Evolutionary conservation across 2,329 filamentous ascomycete genomes (phyloP).

Genomic region (Phaeoacremonium minimum): DNA sequence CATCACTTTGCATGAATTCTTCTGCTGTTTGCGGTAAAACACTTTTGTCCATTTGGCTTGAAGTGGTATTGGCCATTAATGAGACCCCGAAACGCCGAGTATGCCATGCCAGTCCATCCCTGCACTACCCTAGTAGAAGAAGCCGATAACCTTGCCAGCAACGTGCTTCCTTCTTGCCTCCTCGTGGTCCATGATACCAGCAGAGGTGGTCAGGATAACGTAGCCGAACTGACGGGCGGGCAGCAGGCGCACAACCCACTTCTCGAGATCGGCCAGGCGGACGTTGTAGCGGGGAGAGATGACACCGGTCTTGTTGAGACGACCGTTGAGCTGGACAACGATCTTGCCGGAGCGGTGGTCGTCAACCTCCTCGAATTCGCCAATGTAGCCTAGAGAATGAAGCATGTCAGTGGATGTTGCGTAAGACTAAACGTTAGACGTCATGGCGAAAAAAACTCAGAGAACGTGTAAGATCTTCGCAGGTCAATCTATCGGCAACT

Average conservation of each 20-base stretch:
- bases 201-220: slow-evolving; percentile 97
- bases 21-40: slow-evolving; percentile 1
- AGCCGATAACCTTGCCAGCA: slow-evolving; percentile 97
- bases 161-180: slow-evolving; percentile 99
- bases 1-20: too few relatives aligned
- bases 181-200: slow-evolving; percentile 99
- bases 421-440: slow-evolving; percentile 89
- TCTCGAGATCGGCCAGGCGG: slow-evolving; percentile 95
- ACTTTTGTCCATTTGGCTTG: slow-evolving; percentile 4
- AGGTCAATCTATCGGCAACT: slow-evolving; percentile 92
- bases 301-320: slow-evolving; percentile 98
- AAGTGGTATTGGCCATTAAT: slow-evolving; percentile 5
- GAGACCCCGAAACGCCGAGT: slow-evolving; percentile 15
- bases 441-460: slow-evolving; percentile 68
- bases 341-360: slow-evolving; percentile 99
- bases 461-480: slow-evolving; percentile 98
- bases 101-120: slow-evolving; percentile 12
- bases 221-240: slow-evolving; percentile 99
- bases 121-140: slow-evolving; percentile 78
- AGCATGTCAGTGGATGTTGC: slow-evolving; percentile 70
- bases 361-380: slow-evolving; percentile 99
- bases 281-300: slow-evolving; percentile 99
- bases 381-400: slow-evolving; percentile 77
- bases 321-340: slow-evolving; percentile 98
- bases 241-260: slow-evolving; percentile 99